Evolutionary conservation across 2,329 filamentous ascomycete species (phyloP).

Genomic region (Sporothrix globosa): DNA sequence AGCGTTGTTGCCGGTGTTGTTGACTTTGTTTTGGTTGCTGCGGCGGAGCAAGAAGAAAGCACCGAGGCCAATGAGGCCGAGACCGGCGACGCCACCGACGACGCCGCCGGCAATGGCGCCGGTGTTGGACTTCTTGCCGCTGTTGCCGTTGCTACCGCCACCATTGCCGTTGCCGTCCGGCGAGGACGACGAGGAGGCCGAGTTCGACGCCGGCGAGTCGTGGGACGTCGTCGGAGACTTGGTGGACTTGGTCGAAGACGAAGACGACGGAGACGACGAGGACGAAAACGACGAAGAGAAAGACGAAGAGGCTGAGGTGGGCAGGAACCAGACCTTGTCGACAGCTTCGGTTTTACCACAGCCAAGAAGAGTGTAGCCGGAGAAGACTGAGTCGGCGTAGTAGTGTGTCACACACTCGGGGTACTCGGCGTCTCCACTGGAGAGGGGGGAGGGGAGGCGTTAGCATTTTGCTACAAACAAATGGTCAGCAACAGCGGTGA

Average conservation of each 20-base stretch:
- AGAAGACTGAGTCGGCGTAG: constrained; percentile 38
- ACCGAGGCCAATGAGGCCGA: constrained; percentile 40
- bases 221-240: background rate
- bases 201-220: background rate
- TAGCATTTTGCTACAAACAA: background rate
- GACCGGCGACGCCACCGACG: constrained; percentile 42
- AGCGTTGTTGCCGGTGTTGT: background rate
- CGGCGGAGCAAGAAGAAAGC: constrained; percentile 41
- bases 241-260: constrained; percentile 13
- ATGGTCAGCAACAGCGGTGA: background rate
- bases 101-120: constrained; percentile 43
- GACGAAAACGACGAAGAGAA: constrained; percentile 14
- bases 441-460: too few relatives aligned
- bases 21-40: constrained; percentile 36
- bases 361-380: constrained; percentile 42
- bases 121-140: constrained; percentile 29
- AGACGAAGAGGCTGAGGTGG: constrained; percentile 23
- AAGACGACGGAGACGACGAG: background rate
- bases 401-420: constrained; percentile 43
- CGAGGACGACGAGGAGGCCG: constrained; percentile 6
- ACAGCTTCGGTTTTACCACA: constrained; percentile 39
- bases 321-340: constrained; percentile 38
- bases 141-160: background rate
- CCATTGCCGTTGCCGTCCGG: background rate
- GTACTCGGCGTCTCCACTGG: constrained; percentile 35